These are phyloP conservation scores for Atkinsonella texensis DNA, from an alignment of 2,329 filamentous ascomycete genomes.

Conservation along the genomic window DNA sequence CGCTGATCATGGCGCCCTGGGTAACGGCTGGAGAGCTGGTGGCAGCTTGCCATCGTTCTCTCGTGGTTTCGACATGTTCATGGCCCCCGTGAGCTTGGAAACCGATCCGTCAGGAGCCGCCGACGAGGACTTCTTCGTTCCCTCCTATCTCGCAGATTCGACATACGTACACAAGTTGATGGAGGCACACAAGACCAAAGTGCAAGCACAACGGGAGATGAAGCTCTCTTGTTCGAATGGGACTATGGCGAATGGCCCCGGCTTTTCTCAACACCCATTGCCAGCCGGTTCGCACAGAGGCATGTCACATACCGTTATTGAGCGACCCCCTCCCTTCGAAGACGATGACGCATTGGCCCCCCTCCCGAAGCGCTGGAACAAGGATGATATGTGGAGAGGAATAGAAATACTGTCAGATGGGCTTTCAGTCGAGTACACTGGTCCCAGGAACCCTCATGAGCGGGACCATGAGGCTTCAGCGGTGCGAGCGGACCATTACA, in stretches of 20 bases:
- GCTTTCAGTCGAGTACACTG: conserved; percentile 53
- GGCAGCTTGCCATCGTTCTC: conserved; percentile 34
- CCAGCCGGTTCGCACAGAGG: conserved; percentile 52
- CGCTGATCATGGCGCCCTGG: conserved; percentile 18
- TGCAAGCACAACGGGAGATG: conserved; percentile 38
- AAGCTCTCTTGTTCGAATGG: conserved; percentile 7
- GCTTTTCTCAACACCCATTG: conserved; percentile 29
- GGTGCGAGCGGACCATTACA: conserved; percentile 71
- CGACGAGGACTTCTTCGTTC: conserved; percentile 55
- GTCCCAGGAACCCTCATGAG: conserved; percentile 33
- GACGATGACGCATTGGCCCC: conserved; percentile 50
- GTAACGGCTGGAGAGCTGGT: conserved; percentile 13
- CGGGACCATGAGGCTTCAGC: conserved; percentile 66
- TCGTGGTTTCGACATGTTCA: conserved; percentile 39
- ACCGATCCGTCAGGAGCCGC: conserved; percentile 12
- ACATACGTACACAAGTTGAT: conserved; percentile 67
- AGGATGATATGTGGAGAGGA: conserved; percentile 57
- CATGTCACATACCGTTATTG: conserved; percentile 73
- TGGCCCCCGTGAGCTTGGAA: conserved; percentile 20
- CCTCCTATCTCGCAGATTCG: conserved; percentile 71
- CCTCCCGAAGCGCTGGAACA: conserved; percentile 74
- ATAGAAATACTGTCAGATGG: conserved; percentile 68
- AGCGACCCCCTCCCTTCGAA: conserved; percentile 51
- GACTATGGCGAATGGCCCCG: conserved; percentile 42
- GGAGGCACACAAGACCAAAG: conserved; percentile 52